Conservation (phyloP, 129 eudicot genomes). For the Pseudognaphalium luteoalbum region DNA sequence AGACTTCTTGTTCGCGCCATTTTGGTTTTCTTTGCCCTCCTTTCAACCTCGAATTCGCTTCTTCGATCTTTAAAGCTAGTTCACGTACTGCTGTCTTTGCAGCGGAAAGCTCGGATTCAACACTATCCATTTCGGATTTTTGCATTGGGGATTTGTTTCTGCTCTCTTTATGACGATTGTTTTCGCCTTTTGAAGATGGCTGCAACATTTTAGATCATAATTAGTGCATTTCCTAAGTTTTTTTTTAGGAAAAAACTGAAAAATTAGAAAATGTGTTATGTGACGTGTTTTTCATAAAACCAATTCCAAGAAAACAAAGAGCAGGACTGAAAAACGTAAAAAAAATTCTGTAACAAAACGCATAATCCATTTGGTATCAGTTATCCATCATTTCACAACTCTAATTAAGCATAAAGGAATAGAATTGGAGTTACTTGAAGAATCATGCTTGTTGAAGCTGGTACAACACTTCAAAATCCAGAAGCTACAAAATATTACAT, state of each 20-base stretch:
- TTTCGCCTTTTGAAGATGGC: slow-evolving; percentile 33
- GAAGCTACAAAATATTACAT: slow-evolving; percentile 1
- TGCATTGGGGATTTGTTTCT: slow-evolving; percentile 39
- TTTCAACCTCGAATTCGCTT: slow-evolving; percentile 47
- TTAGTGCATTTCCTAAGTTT: background rate
- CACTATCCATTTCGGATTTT: slow-evolving; percentile 44
- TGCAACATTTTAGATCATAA: background rate
- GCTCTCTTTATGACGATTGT: slow-evolving; percentile 36
- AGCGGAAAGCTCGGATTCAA: slow-evolving; percentile 52
- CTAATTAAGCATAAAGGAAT: background rate
- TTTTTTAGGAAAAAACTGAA: no score
- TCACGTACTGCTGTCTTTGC: slow-evolving; percentile 63
- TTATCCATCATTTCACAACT: background rate
- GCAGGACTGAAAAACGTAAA: background rate
- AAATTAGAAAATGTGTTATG: background rate
- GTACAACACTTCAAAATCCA: background rate
- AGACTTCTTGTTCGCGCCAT: slow-evolving; percentile 31
- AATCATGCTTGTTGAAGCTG: slow-evolving; percentile 17
- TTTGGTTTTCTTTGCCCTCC: slow-evolving; percentile 40
- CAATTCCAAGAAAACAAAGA: background rate
- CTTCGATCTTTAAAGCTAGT: slow-evolving; percentile 53
- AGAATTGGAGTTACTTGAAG: slow-evolving; percentile 32
- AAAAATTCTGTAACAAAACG: no score
- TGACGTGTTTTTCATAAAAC: no score
- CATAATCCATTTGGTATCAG: background rate